Evolutionary conservation across 495 filamentous ascomycete species (phyloP).

Genomic region (Penicillium manginii): DNA sequence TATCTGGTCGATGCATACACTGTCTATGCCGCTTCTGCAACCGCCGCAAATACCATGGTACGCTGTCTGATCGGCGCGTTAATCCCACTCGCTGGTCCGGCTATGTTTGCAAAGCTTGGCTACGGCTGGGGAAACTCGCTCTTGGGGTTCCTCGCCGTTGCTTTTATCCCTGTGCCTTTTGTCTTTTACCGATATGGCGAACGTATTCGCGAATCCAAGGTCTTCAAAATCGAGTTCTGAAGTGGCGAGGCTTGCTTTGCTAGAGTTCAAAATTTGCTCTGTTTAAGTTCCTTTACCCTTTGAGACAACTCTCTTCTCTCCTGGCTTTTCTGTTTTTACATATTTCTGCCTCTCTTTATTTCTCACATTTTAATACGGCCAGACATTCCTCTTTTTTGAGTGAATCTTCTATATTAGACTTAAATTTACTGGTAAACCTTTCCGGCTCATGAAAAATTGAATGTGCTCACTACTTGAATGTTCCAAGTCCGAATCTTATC

Average conservation of each 20-base stretch:
- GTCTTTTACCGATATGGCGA: conserved; percentile 46
- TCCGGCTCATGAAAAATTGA: too few species aligned
- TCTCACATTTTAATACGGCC: too few species aligned
- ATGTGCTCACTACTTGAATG: too few species aligned
- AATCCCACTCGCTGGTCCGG: conserved; percentile 45
- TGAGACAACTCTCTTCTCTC: too few species aligned
- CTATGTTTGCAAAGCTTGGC: conserved; percentile 47
- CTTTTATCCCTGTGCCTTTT: conserved; percentile 30
- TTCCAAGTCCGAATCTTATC: too few species aligned
- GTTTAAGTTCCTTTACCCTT: too few species aligned
- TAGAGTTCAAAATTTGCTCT: neutral
- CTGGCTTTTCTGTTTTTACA: too few species aligned
- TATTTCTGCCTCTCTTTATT: too few species aligned
- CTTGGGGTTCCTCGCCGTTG: conserved; percentile 51
- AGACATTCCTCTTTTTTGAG: too few species aligned
- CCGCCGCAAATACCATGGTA: conserved; percentile 60
- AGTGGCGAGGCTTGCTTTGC: neutral
- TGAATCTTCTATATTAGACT: too few species aligned
- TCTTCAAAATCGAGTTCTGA: neutral
- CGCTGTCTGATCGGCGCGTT: conserved; percentile 66
- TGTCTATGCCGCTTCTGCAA: conserved; percentile 69
- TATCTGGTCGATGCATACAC: conserved; percentile 73
- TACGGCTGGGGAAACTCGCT: conserved; percentile 52
- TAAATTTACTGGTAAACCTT: too few species aligned
- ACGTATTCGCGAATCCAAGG: conserved; percentile 18